Base-by-base conservation (phyloP, 768 basidiomycete genomes). In the Hericium erinaceus region DNA sequence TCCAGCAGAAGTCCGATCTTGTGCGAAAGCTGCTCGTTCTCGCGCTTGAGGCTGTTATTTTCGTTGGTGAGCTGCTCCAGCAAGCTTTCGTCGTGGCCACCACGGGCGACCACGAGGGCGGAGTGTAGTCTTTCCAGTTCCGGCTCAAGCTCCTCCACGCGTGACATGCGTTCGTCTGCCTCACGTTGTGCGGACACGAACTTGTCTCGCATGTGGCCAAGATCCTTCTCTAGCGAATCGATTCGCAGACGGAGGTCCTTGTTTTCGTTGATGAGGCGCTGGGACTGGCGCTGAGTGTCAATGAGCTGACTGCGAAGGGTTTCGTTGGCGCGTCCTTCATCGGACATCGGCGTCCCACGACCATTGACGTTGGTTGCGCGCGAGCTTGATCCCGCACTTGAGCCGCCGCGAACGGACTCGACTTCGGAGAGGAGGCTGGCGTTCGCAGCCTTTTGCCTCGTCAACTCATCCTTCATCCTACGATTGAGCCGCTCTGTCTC, bases 401-500 rank as follows among this genome's bases (percentile, higher is more conserved):
- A 57, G n/a, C 84, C 77, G 50, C 81, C 81, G n/a, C 85, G 85
- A 24, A 79, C 66, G 2, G 77, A 70, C 57, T 95, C 92, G 20
- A 95, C 76, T 64, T 98, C 92, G n/a, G 80, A 72, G 68, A 98
- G 92, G 26, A 98, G 82, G 57, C 79, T 75, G 48, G 84, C 75
- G 66, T 93, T 95, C 48, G 84, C 71, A 50, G 77, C 77, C 74
- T 97, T 98, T 72, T 95, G 91, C 73, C 89, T 95, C 62, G 81
- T 88, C 57, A 98, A 74, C 67, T 98, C 97, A 57, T 95, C 95
- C 71, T 93, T 91, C 87, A 98, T 92, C 64, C 88, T 84, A 63
- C 93, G 84, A 77, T 98, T 89, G 84, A 98, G 93, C 74, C 95
- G 97, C 72, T 98, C 97, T 1, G 95, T 98, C 48, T 92, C 92